These are phyloP conservation scores for Botrytis sinoallii DNA, from an alignment of 2,329 filamentous ascomycete species.

Conservation along the genomic window DNA sequence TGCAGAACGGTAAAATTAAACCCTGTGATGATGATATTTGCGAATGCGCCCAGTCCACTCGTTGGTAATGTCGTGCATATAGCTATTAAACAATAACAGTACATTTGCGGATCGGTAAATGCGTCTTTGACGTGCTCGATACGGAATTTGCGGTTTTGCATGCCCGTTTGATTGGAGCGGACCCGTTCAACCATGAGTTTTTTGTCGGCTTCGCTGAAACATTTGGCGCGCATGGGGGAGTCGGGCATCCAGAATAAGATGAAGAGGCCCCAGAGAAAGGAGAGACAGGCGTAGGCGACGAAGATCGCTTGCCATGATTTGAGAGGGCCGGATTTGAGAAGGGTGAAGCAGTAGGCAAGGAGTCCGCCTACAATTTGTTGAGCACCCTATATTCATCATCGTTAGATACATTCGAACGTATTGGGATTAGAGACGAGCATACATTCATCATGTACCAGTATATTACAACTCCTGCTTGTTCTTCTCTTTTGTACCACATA, in stretches of 20 bases:
- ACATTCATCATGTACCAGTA: conserved; percentile 48
- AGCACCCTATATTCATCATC: conserved; percentile 55
- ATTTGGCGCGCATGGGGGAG: conserved; percentile 47
- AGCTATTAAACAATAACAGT: conserved; percentile 62
- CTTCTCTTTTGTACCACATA: conserved; percentile 70
- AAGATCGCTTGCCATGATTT: conserved; percentile 62
- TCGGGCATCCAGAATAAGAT: conserved; percentile 50
- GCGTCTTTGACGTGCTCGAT: conserved; percentile 50
- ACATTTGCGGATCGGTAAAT: conserved; percentile 62
- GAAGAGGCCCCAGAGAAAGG: conserved; percentile 41
- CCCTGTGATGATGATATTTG: conserved; percentile 69
- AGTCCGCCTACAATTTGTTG: conserved; percentile 65
- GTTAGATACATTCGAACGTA: not conserved
- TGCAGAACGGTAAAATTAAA: conserved; percentile 64
- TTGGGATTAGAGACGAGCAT: not conserved
- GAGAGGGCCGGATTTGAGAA: conserved; percentile 49
- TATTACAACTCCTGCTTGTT: conserved; percentile 61
- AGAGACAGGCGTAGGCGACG: conserved; percentile 46
- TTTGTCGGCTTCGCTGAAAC: conserved; percentile 43
- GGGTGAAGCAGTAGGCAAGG: conserved; percentile 58
- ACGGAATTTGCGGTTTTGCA: conserved; percentile 51
- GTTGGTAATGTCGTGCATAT: conserved; percentile 73
- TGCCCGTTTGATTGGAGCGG: conserved; percentile 55
- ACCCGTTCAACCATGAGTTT: conserved; percentile 52
- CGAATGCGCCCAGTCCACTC: conserved; percentile 68